These are phyloP conservation scores for Euptelea pleiosperma DNA, from an alignment of 164 flowering plant genomes.

Conservation along the genomic window DNA sequence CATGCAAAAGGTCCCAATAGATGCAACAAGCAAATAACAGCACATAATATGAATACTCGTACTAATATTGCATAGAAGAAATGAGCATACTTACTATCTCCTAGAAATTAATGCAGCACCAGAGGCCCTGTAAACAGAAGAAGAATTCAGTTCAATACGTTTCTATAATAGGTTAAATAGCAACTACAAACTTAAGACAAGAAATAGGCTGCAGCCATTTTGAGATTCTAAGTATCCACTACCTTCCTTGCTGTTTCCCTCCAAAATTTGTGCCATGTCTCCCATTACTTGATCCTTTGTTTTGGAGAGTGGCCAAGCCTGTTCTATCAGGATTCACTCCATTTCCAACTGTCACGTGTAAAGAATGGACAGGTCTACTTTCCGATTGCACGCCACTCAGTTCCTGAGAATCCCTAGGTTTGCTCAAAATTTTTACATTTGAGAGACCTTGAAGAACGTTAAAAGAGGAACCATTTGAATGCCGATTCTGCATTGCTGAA, in stretches of 20 bases:
- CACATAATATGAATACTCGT: too few species aligned
- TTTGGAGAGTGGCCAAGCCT: conserved; percentile 24
- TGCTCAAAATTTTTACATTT: conserved; percentile 56
- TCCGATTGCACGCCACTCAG: conserved; percentile 43
- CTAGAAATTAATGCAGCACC: conserved; percentile 41
- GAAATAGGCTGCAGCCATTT: neutral
- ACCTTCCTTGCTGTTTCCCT: conserved; percentile 72
- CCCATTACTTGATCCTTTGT: conserved; percentile 39
- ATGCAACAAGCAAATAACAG: too few species aligned
- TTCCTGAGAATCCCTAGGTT: conserved; percentile 43
- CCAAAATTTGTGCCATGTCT: conserved; percentile 35
- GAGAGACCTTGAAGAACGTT: conserved; percentile 39
- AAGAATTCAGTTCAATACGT: neutral
- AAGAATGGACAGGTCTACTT: conserved; percentile 30
- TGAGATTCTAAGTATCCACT: neutral
- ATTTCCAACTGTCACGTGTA: conserved; percentile 30
- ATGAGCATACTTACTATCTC: conserved; percentile 47
- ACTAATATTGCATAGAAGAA: neutral
- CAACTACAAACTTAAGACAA: neutral
- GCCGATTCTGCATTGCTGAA: conserved; percentile 32
- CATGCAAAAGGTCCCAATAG: too few species aligned
- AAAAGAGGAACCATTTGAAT: conserved; percentile 42
- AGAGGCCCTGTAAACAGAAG: conserved; percentile 40
- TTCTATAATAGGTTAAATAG: neutral
- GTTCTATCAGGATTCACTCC: conserved; percentile 42